A percentile compares a stretch with the other conserved stretches of the same genome.
Conservation (phyloP, 2,329 filamentous ascomycete species). For the Venturia pyrina region DNA sequence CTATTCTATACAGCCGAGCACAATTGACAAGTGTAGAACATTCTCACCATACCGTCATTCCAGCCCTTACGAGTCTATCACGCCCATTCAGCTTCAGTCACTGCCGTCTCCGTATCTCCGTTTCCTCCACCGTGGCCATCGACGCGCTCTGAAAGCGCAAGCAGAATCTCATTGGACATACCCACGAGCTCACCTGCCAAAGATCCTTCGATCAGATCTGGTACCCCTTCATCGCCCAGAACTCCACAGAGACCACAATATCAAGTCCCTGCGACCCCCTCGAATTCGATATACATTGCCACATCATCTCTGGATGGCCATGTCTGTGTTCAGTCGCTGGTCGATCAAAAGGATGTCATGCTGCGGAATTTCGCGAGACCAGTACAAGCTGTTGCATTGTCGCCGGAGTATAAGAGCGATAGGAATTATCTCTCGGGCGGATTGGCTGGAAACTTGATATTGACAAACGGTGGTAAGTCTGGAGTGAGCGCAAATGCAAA, state of each 20-base stretch:
- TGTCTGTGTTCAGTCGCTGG: conserved; percentile 78
- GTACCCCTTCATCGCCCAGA: conserved; percentile 36
- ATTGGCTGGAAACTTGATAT: conserved; percentile 72
- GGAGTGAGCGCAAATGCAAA: conserved; percentile 77
- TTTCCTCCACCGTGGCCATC: conserved; percentile 51
- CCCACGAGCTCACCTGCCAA: conserved; percentile 32
- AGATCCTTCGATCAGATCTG: conserved; percentile 18
- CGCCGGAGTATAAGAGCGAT: conserved; percentile 87
- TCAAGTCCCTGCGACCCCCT: conserved; percentile 58
- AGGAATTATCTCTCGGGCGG: conserved; percentile 85
- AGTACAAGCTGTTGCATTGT: conserved; percentile 85
- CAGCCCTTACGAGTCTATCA: conserved; percentile 77
- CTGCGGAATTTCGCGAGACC: conserved; percentile 89
- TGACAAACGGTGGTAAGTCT: conserved; percentile 70
- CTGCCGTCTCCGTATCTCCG: conserved; percentile 81
- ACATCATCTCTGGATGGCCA: conserved; percentile 94
- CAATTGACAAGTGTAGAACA: conserved; percentile 49
- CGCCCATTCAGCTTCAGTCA: conserved; percentile 86
- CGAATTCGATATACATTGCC: conserved; percentile 86
- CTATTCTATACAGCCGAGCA: neutral
- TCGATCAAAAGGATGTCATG: conserved; percentile 83
- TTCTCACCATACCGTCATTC: conserved; percentile 73
- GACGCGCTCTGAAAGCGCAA: conserved; percentile 9
- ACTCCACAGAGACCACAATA: conserved; percentile 42
- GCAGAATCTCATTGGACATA: conserved; percentile 16